These are phyloP conservation scores for Fusarium coicis DNA, from an alignment of 2,329 filamentous ascomycete genomes.

Conservation along the genomic window DNA sequence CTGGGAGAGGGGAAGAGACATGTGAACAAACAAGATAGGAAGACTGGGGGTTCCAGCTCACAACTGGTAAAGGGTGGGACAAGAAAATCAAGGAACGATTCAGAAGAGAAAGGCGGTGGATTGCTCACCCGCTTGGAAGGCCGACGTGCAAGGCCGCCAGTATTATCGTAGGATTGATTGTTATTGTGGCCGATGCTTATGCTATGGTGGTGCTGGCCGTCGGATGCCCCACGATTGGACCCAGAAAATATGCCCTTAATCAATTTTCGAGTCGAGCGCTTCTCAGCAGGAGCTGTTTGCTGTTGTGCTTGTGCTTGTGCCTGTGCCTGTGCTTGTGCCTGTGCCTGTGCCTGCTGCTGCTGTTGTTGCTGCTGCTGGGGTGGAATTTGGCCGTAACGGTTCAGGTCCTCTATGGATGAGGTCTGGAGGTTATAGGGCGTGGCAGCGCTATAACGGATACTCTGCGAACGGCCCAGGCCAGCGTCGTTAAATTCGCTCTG, in stretches of 20 bases:
- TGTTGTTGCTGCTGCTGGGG: conserved; percentile 43
- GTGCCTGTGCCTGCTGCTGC: conserved; percentile 26
- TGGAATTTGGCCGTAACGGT: conserved; percentile 35
- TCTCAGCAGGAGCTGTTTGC: conserved; percentile 51
- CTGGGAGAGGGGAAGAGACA: conserved; percentile 21
- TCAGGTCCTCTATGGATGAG: conserved; percentile 56
- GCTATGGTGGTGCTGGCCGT: conserved; percentile 45
- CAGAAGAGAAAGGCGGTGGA: conserved; percentile 53
- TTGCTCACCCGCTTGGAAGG: conserved; percentile 69
- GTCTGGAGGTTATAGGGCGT: conserved; percentile 50
- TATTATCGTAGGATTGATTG: conserved; percentile 59
- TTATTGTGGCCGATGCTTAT: conserved; percentile 44
- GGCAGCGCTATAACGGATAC: conserved; percentile 58
- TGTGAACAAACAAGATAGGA: conserved; percentile 12
- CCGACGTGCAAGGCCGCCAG: conserved; percentile 60
- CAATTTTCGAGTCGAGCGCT: conserved; percentile 63
- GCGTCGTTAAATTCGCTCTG: conserved; percentile 58
- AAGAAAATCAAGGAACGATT: conserved; percentile 53
- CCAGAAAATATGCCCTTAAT: conserved; percentile 65
- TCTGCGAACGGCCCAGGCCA: conserved; percentile 60
- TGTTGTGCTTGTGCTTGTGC: conserved; percentile 28
- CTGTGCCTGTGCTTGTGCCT: not conserved
- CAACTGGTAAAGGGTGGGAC: conserved; percentile 27
- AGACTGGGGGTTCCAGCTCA: conserved; percentile 24
- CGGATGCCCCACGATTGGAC: conserved; percentile 47